Base-by-base conservation (phyloP, 192 early-diverging fungal genomes). In the Rhizophagus sp. region DNA sequence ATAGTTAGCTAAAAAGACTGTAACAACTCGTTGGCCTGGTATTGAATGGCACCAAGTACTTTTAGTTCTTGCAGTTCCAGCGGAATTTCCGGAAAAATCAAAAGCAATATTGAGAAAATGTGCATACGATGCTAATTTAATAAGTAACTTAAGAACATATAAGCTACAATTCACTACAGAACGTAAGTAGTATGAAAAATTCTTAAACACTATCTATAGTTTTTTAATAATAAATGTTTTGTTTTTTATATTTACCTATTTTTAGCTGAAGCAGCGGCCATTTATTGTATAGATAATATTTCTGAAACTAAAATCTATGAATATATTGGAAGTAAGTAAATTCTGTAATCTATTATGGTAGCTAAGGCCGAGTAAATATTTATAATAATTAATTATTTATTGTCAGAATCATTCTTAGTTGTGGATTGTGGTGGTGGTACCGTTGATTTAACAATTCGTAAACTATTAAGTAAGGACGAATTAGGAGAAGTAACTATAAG, bases 21-120 rank as follows among this genome's bases (percentile, higher is more conserved):
- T 73, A 2, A 6, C 12, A 4, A 57, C 47, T 50, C 44, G 72
- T 15, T 73, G 72, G 72, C 50, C 72, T 24, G 44, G 44, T 27
- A 25, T 73, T 57, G 36, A 73, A 30, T 73, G 19, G n/a, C 6
- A 73, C 17, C 41, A 73, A 7, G 50, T 73, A 8, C 49, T 73
- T 39, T 30, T 52, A 25, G 44, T 73, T 30, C 22, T 89, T 10
- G 87, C 88, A 3, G 88, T 89, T 9, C 88, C 88, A 12, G 88
- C 88, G 22, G 87, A 87, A 84, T 89, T 85, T 85, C 83, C 85
- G 10, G 88, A 87, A 47, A 66, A 82, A 41, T 86, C 89, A 57
- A 90, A 90, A 77, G 83, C 79, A 27, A 87, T 85, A 9, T 86
- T 90, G 85, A 79, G 89, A 52, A 83, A 86, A 39, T 88, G 87